phyloP scores from a whole-genome alignment of 176 grass and related monocot species.

The Secale cereale region DNA sequence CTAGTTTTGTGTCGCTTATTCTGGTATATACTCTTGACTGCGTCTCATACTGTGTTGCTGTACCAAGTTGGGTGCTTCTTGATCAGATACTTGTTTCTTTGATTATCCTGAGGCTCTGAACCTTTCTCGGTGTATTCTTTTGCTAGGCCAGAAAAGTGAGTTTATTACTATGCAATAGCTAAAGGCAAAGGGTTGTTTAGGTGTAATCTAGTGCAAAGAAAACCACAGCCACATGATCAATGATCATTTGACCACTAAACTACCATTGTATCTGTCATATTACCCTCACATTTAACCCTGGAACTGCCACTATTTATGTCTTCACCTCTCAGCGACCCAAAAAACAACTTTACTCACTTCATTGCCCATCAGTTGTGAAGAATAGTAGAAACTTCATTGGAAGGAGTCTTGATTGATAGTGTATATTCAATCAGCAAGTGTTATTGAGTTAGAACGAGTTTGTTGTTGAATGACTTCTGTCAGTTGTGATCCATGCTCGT shows the following conservation, averaged over 20 bases:
- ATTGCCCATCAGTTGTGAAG: neutral
- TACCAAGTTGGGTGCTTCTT: neutral
- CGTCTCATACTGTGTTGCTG: too few relatives aligned
- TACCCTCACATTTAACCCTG: neutral
- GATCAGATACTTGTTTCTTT: neutral
- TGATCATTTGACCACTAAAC: neutral
- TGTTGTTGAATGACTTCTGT: neutral
- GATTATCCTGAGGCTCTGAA: neutral
- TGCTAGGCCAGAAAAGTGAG: neutral
- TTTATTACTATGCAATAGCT: neutral
- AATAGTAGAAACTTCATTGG: neutral
- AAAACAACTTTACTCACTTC: neutral
- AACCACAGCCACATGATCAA: neutral
- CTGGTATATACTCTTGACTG: neutral
- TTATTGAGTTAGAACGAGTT: neutral
- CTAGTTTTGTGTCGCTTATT: neutral
- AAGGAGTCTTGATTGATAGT: neutral
- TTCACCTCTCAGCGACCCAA: neutral
- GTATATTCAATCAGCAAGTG: neutral
- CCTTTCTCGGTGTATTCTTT: neutral
- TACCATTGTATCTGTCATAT: neutral
- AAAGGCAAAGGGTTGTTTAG: neutral
- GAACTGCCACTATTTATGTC: neutral
- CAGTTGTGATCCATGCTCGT: neutral
- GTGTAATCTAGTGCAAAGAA: neutral